These are phyloP conservation scores for Pharnaceum exiguum DNA, from an alignment of 148 eudicot species.

Conservation along the genomic window DNA sequence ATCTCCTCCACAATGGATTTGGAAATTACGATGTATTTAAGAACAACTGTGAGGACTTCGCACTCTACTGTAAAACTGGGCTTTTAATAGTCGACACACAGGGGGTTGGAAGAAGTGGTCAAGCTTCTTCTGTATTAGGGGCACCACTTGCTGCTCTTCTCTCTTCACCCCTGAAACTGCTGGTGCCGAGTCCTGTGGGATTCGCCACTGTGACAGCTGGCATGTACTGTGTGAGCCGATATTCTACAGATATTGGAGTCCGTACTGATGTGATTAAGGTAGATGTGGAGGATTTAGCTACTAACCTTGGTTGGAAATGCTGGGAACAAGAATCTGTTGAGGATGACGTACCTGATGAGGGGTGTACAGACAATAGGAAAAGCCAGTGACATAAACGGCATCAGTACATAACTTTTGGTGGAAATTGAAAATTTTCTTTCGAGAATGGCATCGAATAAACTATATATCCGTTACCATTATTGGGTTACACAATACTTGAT, in stretches of 20 bases:
- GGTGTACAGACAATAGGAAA: conserved; percentile 20
- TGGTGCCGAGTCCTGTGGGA: conserved; percentile 89
- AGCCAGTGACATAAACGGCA: conserved; percentile 15
- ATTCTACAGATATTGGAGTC: conserved; percentile 91
- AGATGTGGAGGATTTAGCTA: conserved; percentile 75
- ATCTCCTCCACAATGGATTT: conserved; percentile 85
- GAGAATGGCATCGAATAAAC: conserved; percentile 5
- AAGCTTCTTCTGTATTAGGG: conserved; percentile 84
- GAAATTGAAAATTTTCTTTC: background rate
- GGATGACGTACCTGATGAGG: too few species aligned
- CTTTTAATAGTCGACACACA: conserved; percentile 50
- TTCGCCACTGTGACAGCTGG: conserved; percentile 91
- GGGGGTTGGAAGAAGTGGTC: conserved; percentile 92
- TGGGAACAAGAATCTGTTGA: conserved; percentile 18
- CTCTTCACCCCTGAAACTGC: conserved; percentile 76
- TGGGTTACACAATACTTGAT: too few species aligned
- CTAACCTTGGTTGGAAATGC: conserved; percentile 60
- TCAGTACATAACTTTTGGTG: conserved; percentile 25
- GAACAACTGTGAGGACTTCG: conserved; percentile 96
- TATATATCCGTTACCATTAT: too few species aligned
- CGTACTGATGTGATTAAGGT: conserved; percentile 92
- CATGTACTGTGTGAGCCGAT: conserved; percentile 92
- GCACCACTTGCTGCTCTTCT: conserved; percentile 92
- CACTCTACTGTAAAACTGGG: conserved; percentile 91
- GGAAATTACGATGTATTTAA: conserved; percentile 82